Evolutionary conservation across 1,139 yeast species (phyloP).

Genomic region (Hansenula lynferdii): DNA sequence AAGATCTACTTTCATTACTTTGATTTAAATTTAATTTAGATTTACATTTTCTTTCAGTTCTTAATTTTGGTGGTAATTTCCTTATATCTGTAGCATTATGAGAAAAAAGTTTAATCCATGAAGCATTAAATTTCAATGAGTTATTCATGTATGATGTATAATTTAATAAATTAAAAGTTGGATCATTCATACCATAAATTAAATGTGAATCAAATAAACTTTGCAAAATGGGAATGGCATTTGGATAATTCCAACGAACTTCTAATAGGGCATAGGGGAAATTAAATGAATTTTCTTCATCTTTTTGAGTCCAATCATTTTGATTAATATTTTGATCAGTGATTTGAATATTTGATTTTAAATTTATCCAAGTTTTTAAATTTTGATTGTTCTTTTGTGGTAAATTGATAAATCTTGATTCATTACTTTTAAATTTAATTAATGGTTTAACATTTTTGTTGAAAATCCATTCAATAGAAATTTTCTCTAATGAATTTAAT

Average conservation of each 20-base stretch:
- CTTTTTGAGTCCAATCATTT: constrained; percentile 22
- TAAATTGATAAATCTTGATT: constrained; percentile 39
- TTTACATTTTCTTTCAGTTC: not conserved
- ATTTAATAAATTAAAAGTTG: constrained; percentile 26
- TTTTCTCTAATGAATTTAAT: constrained; percentile 38
- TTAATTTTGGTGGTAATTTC: constrained; percentile 27
- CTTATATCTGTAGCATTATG: constrained; percentile 28
- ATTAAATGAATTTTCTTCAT: constrained; percentile 11
- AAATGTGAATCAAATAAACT: constrained; percentile 29
- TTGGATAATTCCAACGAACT: constrained; percentile 11
- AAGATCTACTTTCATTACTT: constrained; percentile 7
- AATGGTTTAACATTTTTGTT: constrained; percentile 44
- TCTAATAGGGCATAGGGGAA: constrained; percentile 34
- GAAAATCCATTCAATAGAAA: constrained; percentile 47
- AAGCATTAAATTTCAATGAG: constrained; percentile 16
- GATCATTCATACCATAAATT: constrained; percentile 29
- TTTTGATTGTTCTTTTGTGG: constrained; percentile 5
- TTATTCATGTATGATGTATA: constrained; percentile 25
- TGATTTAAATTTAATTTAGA: not conserved
- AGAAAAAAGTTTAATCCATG: constrained; percentile 29
- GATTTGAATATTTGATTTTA: constrained; percentile 26
- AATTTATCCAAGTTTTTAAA: constrained; percentile 27
- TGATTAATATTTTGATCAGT: constrained; percentile 10
- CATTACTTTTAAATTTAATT: constrained; percentile 36
- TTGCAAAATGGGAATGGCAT: constrained; percentile 7